Evolutionary conservation across 2,329 filamentous ascomycete genomes (phyloP).

Genomic region (Colletotrichum musicola): DNA sequence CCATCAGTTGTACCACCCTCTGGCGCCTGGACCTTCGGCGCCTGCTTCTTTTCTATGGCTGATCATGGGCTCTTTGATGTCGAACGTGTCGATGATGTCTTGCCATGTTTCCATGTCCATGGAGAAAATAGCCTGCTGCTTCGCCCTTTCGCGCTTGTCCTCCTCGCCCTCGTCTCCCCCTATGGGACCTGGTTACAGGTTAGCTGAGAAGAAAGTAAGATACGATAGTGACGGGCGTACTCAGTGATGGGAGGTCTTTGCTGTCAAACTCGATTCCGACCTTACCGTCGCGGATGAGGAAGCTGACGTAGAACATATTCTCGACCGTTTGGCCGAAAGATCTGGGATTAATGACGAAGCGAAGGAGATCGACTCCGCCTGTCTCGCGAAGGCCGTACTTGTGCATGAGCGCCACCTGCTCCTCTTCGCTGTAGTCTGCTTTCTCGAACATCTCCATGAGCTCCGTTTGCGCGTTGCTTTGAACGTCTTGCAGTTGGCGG

Average conservation of each 20-base stretch:
- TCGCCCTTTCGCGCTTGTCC: conserved; percentile 66
- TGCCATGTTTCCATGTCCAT: conserved; percentile 89
- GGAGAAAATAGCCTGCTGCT: conserved; percentile 89
- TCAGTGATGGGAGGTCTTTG: conserved; percentile 80
- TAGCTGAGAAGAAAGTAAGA: conserved; percentile 36
- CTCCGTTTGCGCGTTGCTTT: conserved; percentile 60
- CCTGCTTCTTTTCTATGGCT: conserved; percentile 78
- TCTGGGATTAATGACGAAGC: conserved; percentile 88
- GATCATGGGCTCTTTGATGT: conserved; percentile 85
- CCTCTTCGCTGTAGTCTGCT: conserved; percentile 58
- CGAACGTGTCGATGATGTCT: conserved; percentile 79
- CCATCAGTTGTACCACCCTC: conserved; percentile 75
- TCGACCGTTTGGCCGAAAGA: conserved; percentile 97
- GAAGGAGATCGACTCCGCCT: conserved; percentile 82
- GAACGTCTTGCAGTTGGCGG: conserved; percentile 66
- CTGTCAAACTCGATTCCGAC: conserved; percentile 81
- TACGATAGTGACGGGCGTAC: conserved; percentile 64
- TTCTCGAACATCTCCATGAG: conserved; percentile 56
- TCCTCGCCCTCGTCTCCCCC: conserved; percentile 56
- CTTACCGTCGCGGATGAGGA: conserved; percentile 88
- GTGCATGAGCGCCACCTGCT: conserved; percentile 69
- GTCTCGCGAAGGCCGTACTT: conserved; percentile 74
- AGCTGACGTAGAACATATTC: conserved; percentile 97
- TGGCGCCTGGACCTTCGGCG: conserved; percentile 63
- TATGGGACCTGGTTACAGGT: conserved; percentile 48